These are phyloP conservation scores for Leptographium galeiforme DNA, from an alignment of 2,329 filamentous ascomycete genomes.

Conservation along the genomic window DNA sequence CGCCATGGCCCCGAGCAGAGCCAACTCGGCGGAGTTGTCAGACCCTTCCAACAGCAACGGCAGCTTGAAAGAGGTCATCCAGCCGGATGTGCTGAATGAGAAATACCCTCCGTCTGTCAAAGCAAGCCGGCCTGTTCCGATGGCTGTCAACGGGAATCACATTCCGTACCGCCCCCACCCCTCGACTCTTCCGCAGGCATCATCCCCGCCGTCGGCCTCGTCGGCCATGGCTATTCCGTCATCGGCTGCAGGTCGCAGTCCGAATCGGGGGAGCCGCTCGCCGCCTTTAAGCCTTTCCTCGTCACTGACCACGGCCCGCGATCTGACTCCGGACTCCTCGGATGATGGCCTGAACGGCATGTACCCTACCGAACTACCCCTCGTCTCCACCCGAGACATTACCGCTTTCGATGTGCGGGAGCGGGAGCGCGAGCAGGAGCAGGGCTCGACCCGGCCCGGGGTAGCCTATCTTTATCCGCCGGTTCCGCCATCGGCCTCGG, in stretches of 20 bases:
- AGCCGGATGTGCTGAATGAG: conserved; percentile 23
- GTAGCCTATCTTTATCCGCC: conserved; percentile 26
- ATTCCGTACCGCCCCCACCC: conserved; percentile 9
- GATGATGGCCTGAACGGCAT: conserved; percentile 21
- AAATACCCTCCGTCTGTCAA: conserved; percentile 28
- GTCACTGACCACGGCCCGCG: background rate
- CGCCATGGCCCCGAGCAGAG: conserved; percentile 24
- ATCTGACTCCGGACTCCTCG: conserved; percentile 9
- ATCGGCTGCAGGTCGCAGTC: background rate
- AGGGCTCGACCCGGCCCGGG: conserved; percentile 26
- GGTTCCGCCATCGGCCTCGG: background rate
- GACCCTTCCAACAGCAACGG: conserved; percentile 10
- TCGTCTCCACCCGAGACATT: conserved; percentile 42
- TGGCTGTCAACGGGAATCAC: background rate
- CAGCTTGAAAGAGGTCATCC: conserved; percentile 23
- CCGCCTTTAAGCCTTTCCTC: background rate
- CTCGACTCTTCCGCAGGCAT: conserved; percentile 6
- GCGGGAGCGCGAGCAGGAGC: conserved; percentile 26
- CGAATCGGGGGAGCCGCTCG: background rate
- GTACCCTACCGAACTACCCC: conserved; percentile 22
- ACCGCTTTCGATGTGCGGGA: conserved; percentile 29
- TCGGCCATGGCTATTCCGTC: background rate
- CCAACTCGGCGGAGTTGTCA: conserved; percentile 15
- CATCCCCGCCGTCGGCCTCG: background rate
- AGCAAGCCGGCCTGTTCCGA: conserved; percentile 1